Percentiles rank a stretch among this genome's conserved stretches.
Evolutionary conservation across 2,329 filamentous ascomycete genomes (phyloP).

Genomic region (Aureobasidium sp.): DNA sequence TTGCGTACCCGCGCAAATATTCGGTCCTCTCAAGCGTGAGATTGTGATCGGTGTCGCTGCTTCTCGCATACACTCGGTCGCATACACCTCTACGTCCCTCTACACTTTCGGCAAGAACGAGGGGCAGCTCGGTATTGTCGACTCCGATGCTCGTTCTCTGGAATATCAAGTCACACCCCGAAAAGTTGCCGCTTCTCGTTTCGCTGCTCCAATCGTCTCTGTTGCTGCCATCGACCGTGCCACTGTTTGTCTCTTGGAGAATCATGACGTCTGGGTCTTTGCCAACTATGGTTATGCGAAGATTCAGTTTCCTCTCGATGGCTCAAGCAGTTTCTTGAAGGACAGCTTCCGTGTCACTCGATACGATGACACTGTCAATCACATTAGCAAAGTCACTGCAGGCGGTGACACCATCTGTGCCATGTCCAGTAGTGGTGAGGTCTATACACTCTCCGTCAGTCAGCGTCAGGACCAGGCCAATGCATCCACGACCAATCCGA

Average conservation of each 20-base stretch:
- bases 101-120: conserved; percentile 95
- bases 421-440: conserved; percentile 73
- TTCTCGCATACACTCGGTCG: conserved; percentile 85
- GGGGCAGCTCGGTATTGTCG: conserved; percentile 87
- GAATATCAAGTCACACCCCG: conserved; percentile 76
- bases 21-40: conserved; percentile 85
- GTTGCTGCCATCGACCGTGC: conserved; percentile 87
- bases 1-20: conserved; percentile 75
- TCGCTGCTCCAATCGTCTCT: conserved; percentile 63
- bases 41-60: conserved; percentile 73
- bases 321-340: conserved; percentile 61
- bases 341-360: conserved; percentile 58
- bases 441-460: conserved; percentile 77
- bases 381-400: conserved; percentile 69
- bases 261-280: conserved; percentile 86
- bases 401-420: conserved; percentile 91
- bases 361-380: conserved; percentile 57
- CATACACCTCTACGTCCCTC: conserved; percentile 70
- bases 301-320: conserved; percentile 72
- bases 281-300: conserved; percentile 95
- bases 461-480: conserved; percentile 55
- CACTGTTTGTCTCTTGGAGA: conserved; percentile 77
- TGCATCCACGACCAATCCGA: conserved; percentile 83
- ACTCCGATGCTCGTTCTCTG: conserved; percentile 86
- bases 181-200: conserved; percentile 79